Evolutionary conservation across 495 filamentous ascomycete genomes (phyloP).

Genomic region (Jackrogersella minutella): DNA sequence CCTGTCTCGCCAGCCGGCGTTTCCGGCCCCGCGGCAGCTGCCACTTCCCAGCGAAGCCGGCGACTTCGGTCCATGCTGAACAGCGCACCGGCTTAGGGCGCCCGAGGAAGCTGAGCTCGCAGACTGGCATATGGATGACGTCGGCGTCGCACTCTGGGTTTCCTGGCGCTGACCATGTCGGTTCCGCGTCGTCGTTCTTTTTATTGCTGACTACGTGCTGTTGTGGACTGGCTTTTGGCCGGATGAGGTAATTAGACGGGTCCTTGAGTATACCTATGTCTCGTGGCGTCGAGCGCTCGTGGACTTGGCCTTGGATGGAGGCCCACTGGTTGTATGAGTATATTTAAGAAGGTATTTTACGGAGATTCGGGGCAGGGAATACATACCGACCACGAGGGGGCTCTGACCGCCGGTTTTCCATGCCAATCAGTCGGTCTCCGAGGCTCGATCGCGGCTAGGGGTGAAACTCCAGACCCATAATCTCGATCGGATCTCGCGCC

Average conservation of each 20-base stretch:
- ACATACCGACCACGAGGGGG: conserved; percentile 36
- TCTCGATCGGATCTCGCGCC: neutral
- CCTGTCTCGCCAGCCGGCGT: neutral
- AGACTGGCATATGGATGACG: conserved; percentile 18
- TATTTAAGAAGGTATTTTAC: neutral
- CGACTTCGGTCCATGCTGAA: neutral
- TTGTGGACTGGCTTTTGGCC: neutral
- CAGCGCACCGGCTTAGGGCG: conserved; percentile 24
- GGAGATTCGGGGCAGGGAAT: too few relatives aligned
- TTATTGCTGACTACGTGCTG: neutral
- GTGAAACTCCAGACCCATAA: neutral
- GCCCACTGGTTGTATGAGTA: conserved; percentile 11
- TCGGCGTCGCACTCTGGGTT: conserved; percentile 28
- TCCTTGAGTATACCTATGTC: neutral
- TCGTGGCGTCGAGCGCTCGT: neutral
- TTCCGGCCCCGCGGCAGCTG: neutral
- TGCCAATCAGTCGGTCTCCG: conserved; percentile 3
- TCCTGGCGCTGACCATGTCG: neutral
- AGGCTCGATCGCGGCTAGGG: neutral
- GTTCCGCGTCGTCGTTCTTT: neutral
- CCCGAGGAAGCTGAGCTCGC: conserved; percentile 30
- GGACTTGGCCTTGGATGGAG: conserved; percentile 25
- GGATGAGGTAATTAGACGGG: conserved; percentile 28
- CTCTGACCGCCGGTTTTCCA: conserved; percentile 8
- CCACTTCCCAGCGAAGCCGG: neutral